Base-by-base conservation (phyloP, 495 filamentous ascomycete species). In the Neurospora intermedia region DNA sequence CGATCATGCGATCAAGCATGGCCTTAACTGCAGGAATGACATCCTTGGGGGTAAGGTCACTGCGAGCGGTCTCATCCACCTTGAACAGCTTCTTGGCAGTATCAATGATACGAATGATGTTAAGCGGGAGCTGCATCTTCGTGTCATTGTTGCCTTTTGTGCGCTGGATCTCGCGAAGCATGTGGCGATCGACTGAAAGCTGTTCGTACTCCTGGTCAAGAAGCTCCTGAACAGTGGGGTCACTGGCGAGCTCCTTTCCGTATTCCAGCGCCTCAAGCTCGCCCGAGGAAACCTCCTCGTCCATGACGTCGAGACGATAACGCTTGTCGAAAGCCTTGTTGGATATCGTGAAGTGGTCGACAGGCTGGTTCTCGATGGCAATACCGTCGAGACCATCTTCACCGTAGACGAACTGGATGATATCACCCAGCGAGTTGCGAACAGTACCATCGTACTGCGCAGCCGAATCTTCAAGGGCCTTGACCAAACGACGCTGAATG, bases 361-460 rank as follows among this genome's bases (percentile, higher is more conserved):
- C 89, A 15, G 88, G 86, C 79, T 99, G 96, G 73, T 94, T 90
- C 82, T 99, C 96, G 71, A 99, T 98, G 75, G 89, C 86, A 69
- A 90, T 89, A 78, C 91, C 96, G 78, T 99, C 96, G 6, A 98
- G 87, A 76, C 96, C 96, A 81, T 99, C 96, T 81, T 99, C 96
- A 75, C 96, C 96, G 74, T 99, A 99, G 70, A 97, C 86, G 83
- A 98, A 98, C 81, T 99, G 95, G 70, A 99, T 92, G 76, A 99
- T 92, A 80, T 98, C 96, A 43, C 95, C 95, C 43, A 98, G 87
- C 39, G 96, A 98, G 81, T 99, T 98, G 23, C 96, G 91, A 23
- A 99, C 93, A 15, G 96, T 99, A 54, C 95, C 94, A 80, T 99
- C 96, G 80, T 99, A 99, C 80, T 96, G 96, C 43, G 94, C 93